These are phyloP conservation scores for Magnolia changhungtana DNA, from an alignment of 164 flowering plant species.

Conservation along the genomic window DNA sequence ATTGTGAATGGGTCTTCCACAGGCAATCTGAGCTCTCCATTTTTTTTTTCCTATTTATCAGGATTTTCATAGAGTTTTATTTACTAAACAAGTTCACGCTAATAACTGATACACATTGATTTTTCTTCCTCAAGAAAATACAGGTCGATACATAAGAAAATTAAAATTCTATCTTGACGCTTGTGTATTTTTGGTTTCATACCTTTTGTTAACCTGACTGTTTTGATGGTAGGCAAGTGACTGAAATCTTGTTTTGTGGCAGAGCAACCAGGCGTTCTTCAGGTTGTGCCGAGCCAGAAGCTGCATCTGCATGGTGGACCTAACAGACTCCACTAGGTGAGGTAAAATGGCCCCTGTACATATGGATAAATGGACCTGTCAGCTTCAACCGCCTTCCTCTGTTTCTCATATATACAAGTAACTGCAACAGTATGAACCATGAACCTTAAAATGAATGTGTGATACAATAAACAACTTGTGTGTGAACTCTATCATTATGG, in stretches of 20 bases:
- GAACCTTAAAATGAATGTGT: background rate
- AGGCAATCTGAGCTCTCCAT: too few relatives aligned
- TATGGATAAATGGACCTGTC: background rate
- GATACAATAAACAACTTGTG: too few relatives aligned
- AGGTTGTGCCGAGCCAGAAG: conserved; percentile 66
- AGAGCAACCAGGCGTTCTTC: conserved; percentile 91
- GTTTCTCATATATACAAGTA: too few relatives aligned
- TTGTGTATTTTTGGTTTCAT: background rate
- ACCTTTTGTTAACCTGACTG: background rate
- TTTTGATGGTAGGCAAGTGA: background rate
- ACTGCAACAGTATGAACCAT: background rate
- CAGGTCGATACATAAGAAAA: background rate
- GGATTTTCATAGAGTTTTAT: too few relatives aligned
- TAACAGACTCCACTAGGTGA: background rate
- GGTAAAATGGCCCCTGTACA: background rate
- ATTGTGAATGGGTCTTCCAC: too few relatives aligned
- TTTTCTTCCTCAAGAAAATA: too few relatives aligned
- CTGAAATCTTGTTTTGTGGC: conserved; percentile 23
- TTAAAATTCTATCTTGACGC: background rate
- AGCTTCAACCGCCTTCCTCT: background rate
- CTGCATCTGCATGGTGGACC: conserved; percentile 64
- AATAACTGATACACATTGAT: too few relatives aligned
- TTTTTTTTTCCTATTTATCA: too few relatives aligned
- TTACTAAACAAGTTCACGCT: too few relatives aligned
- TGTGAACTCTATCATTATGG: too few relatives aligned